Conservation (phyloP, 2,329 filamentous ascomycete species). For the Chrysoporthe puriensis region DNA sequence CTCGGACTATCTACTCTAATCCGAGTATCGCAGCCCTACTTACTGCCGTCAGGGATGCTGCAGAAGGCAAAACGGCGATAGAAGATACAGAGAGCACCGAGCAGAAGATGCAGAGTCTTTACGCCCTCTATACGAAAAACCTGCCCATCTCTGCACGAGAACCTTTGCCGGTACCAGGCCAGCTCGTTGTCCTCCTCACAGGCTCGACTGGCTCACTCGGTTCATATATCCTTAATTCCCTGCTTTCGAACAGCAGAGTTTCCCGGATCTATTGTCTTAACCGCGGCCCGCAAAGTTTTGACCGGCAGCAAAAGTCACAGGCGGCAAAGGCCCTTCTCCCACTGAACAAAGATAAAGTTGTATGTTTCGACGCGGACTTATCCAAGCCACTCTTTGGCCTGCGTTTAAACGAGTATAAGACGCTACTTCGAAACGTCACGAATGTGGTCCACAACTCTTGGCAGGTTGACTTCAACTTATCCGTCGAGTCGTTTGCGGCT, state of each 20-base stretch:
- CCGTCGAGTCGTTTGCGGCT: background rate
- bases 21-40: slow-evolving; percentile 3
- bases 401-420: background rate
- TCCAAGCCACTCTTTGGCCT: slow-evolving; percentile 6
- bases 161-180: background rate
- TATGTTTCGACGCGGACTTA: slow-evolving; percentile 3
- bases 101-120: slow-evolving; percentile 9
- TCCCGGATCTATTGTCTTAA: slow-evolving; percentile 6
- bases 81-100: background rate
- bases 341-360: background rate
- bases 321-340: background rate
- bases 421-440: background rate
- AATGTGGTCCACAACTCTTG: slow-evolving; percentile 15
- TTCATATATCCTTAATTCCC: slow-evolving; percentile 7
- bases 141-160: background rate
- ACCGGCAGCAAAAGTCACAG: slow-evolving; percentile 7
- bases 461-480: slow-evolving; percentile 16
- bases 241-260: background rate
- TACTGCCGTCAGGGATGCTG: background rate
- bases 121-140: background rate
- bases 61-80: background rate
- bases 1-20: background rate
- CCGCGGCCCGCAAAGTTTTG: background rate
- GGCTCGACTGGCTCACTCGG: slow-evolving; percentile 11
- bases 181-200: background rate